Base-by-base conservation (phyloP, 257 asterid genomes). In the Fraxinus anomala region DNA sequence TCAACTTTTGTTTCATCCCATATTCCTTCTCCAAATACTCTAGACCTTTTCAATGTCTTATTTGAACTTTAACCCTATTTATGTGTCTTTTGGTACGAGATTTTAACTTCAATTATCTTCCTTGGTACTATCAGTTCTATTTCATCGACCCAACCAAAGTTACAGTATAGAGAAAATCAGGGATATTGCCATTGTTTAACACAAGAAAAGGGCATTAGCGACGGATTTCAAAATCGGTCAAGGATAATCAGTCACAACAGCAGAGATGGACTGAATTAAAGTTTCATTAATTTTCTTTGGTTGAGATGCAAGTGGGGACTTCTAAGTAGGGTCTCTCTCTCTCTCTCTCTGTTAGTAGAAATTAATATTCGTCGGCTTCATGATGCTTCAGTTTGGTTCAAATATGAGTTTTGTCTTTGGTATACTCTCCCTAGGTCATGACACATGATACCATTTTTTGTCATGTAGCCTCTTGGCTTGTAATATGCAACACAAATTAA, bases 1-100 rank as follows among this genome's bases (percentile, higher is more conserved):
- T 88, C 96, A 5, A 68, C 65, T 75, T 90, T 89, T 66, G 65
- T 87, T 66, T 92, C 98, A 1, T 94, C 98, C 4, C 82, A 85
- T 61, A 77, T 85, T 24, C 88, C 89, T 51, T 94, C 99, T 70
- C 99, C 99, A 42, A 89, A 79, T 70, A 87, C 92, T 17, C 76
- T 89, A 71, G 95, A 92, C 72, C 93, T 94, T 63, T 91, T 90
- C 80, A 87, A 85, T 47, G 79, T 83, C 77, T 75, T 92, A 68
- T 91, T 92, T 74, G 99, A 90, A 75, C 81, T 84, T 28, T 89
- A 77, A 79, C 13, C 69, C 44, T 31, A 39, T 47, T 76, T 1
- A 34, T 77, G 30, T 84, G 86, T 0, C 88, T 88, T 0, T 88
- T 87, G 0, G 88, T 85, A 2, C 76, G 90, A 16, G 56, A 47